Base-by-base conservation (phyloP, 768 basidiomycete genomes). In the Tephrocybe sp. region DNA sequence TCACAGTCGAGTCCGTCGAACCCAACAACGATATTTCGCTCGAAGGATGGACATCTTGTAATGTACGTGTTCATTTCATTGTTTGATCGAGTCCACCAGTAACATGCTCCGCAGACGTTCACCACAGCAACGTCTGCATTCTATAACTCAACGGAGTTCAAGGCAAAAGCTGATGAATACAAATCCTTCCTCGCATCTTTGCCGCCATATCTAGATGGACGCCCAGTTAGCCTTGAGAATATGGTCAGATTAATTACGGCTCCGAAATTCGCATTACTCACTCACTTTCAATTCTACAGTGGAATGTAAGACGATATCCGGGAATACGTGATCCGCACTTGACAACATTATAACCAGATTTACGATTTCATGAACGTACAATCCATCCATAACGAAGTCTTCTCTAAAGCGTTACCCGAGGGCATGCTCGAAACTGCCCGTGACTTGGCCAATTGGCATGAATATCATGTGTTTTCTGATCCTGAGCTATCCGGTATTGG, bases 291-390 rank as follows among this genome's bases (percentile, higher is more conserved):
- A n/a, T n/a, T n/a, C n/a, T n/a, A n/a, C n/a, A 74, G 71, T 71
- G 69, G 66, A 75, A 75, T 47, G 73, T 75, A 45, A 65, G 66
- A 30, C 7, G 8, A 39, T 39, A 4, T 20, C 7, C 20, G 12
- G 18, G 20, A 20, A 17, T 21, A 20, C 38, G n/a, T 20, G n/a
- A 3, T 12, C 12, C 38, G 18, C 17, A 6, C 6, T n/a, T 21
- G 38, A 39, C 18, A n/a, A 39, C 11, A 36, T 47, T 12, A 33
- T 34, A 23, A 20, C 18, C 20, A 86, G 84, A 77, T 88, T 45
- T 88, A 69, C 61, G 85, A 88, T 58, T 90, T 78, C 56, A 83
- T 90, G 75, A 88, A 88, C 61, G 85, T 90, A 45, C 75, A 86
- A 58, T 75, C 59, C 39, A 84, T 86, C 44, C 86, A 91, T 65